A percentile compares a stretch with the other conserved stretches of the same genome.
These are phyloP conservation scores for Hippophae gyantsensis DNA, from an alignment of 306 rosid genomes.

Conservation along the genomic window DNA sequence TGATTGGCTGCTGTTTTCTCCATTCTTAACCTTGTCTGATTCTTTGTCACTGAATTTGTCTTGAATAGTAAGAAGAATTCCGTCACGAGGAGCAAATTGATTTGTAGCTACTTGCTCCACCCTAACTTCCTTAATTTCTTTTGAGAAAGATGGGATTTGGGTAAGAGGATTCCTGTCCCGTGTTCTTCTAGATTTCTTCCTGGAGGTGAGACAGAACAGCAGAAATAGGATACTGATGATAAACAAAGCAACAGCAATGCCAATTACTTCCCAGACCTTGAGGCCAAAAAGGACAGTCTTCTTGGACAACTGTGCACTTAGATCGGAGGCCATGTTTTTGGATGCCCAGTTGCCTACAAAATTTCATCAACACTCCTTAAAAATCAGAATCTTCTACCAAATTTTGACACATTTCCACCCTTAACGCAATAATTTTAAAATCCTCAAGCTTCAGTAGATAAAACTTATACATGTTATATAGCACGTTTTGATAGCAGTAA, in stretches of 20 bases:
- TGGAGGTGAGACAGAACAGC: constrained; percentile 62
- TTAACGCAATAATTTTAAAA: constrained; percentile 5
- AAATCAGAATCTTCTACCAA: constrained; percentile 11
- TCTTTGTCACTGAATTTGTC: constrained; percentile 70
- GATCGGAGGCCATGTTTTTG: constrained; percentile 49
- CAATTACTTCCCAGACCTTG: constrained; percentile 82
- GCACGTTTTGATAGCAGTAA: neutral
- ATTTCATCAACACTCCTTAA: constrained; percentile 10
- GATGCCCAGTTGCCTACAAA: constrained; percentile 31
- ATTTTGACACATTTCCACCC: constrained; percentile 11
- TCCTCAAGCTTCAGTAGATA: constrained; percentile 9
- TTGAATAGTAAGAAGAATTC: constrained; percentile 75
- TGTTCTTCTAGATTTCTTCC: constrained; percentile 62
- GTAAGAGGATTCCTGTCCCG: constrained; percentile 38
- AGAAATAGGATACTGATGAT: constrained; percentile 56
- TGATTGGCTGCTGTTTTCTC: constrained; percentile 52
- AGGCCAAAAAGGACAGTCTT: constrained; percentile 47
- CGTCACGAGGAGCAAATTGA: constrained; percentile 65
- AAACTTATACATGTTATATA: neutral
- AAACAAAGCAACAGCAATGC: constrained; percentile 64
- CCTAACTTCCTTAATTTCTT: constrained; percentile 83
- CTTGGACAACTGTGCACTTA: constrained; percentile 61
- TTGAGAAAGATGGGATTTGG: constrained; percentile 79
- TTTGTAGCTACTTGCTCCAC: constrained; percentile 66
- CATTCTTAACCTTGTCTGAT: constrained; percentile 67